Evolutionary conservation across 768 basidiomycete species (phyloP), one percentile per base, ranked within the genome.

Genomic region (Favolaschia claudopus): DNA sequence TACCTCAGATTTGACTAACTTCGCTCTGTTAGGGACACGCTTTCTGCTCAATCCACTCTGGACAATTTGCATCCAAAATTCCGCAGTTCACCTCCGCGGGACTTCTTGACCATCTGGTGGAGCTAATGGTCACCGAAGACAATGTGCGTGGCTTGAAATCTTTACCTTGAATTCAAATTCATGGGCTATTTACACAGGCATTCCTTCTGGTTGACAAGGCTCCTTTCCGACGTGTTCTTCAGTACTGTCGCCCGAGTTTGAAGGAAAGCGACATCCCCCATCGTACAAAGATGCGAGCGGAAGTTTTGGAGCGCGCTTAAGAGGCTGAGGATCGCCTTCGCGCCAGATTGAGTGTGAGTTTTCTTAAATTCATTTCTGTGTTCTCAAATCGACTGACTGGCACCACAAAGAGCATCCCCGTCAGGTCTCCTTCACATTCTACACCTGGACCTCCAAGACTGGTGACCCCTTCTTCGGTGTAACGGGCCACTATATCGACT

Each of bases 51-150:
- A 27, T 15, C 29, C 1, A 63, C 47, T 1, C 58, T 70, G 9
- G 55, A 66, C 32, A 50, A 5, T 65, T 60, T 43, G 58, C 45
- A 15, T 58, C 58, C 2, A 59, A 64, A 31, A 45, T 28, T 6
- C 63, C 63, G 0, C 2, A 57, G 6, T 70, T 68, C 60, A 54
- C 54, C 1, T 57, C 60, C 14, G 55, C 55, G 32, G 70, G 67
- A 5, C 53, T 69, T 3, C 55, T 70, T 7, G 62, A 71, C 7
- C 60, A 67, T 32, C 55, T 70, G 20, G 19, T 69, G 1, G 63
- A 67, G 5, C 48, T 70, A 8, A 52, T 72, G 29, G 66, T 72
- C 1, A 46, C 44, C 2, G 70, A 70, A 46, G 69, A 71, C 27
- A 55, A 33, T 6, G 55, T 56, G 5, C 19, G 37, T 47, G 14